phyloP scores from a whole-genome alignment of 495 filamentous ascomycete genomes.

The Trichocladium antarcticum region DNA sequence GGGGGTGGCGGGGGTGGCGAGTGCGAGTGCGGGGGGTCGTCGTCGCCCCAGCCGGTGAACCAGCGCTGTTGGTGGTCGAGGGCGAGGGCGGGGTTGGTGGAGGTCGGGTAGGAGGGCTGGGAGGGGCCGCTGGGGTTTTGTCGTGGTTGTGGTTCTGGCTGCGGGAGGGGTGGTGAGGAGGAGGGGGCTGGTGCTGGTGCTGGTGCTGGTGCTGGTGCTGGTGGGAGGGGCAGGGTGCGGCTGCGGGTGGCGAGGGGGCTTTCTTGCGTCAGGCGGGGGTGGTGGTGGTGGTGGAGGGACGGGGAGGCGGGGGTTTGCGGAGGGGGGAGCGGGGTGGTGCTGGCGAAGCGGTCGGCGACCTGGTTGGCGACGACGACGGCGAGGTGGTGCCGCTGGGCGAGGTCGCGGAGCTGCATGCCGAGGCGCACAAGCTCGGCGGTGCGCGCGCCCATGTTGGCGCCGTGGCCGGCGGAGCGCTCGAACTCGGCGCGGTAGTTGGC shows the following conservation, averaged over 20 bases:
- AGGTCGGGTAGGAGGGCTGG: background rate
- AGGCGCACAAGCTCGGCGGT: conserved; percentile 60
- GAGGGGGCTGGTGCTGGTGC: background rate
- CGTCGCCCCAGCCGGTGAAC: conserved; percentile 89
- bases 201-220: background rate
- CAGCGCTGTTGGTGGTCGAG: conserved; percentile 84
- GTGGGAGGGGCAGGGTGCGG: background rate
- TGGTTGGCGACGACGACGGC: conserved; percentile 92
- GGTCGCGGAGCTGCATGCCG: conserved; percentile 61
- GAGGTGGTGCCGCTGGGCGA: conserved; percentile 60
- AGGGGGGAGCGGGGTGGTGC: no score
- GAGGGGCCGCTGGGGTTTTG: no score
- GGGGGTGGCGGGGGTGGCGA: background rate
- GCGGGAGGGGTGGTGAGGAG: background rate
- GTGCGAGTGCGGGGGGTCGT: conserved; percentile 20
- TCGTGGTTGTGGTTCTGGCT: no score
- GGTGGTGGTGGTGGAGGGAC: conserved; percentile 7
- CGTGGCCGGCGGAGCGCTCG: conserved; percentile 36
- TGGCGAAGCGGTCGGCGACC: conserved; percentile 76
- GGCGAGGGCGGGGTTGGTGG: conserved; percentile 30
- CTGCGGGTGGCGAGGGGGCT: conserved; percentile 32
- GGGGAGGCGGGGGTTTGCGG: conserved; percentile 9
- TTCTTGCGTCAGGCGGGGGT: conserved; percentile 20
- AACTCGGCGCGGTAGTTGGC: conserved; percentile 93
- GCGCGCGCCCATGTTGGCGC: conserved; percentile 48